Base-by-base conservation (phyloP, 306 rosid species). In the Quercus ilex region DNA sequence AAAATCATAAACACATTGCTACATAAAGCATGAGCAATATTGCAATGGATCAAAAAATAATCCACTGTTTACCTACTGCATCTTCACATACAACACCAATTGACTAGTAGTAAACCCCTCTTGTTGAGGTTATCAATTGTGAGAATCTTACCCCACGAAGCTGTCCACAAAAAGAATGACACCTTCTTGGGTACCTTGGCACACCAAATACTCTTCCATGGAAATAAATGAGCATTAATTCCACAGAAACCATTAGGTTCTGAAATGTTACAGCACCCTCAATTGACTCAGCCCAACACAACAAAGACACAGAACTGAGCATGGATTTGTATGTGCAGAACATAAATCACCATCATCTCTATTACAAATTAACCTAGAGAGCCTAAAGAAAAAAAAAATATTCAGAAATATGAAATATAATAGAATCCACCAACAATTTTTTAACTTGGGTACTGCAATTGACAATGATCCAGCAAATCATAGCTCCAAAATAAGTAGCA, bases 401-500 rank as follows among this genome's bases (percentile, higher is more conserved):
- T 0, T 38, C 4, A n/a, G 6, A 57, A 23, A 11, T 55, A 8
- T 12, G 15, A 25, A 19, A 71, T 38, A 28, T 41, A 41, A 46
- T 11, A 56, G 20, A 55, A 75, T 35, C 38, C 70, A 57, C 73
- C n/a, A n/a, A 60, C 26, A 31, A 12, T 18, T 21, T 38, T 38
- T 26, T 35, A 28, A 71, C 49, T 55, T 35, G 28, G 77, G 55
- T 58, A 52, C 73, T 28, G 33, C 64, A 33, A 77, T 49, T 55
- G 35, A 70, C 82, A 55, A 31, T 26, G 79, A 63, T 74, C 26
- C 3, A 10, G 58, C 78, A 55, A 41, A 28, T 41, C 78, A 77
- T 77, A 77, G 72, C 82, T 77, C 71, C 57, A 76, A 62, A 56
- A 69, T 56, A 70, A 60, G 58, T 62, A 76, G 82, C 79, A 73